phyloP scores from a whole-genome alignment of 257 asterid genomes.

The Primulina eburnea region DNA sequence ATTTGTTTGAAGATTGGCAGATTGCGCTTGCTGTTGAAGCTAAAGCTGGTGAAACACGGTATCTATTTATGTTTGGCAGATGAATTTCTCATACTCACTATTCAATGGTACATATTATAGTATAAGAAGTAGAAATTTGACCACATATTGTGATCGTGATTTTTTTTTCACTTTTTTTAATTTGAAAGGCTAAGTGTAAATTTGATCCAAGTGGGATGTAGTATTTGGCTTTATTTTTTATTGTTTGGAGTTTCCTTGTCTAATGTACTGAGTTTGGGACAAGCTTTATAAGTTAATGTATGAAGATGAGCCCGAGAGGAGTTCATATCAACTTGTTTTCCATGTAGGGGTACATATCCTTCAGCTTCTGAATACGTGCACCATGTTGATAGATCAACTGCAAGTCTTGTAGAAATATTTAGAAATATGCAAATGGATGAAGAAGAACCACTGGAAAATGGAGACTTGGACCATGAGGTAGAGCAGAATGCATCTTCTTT shows the following conservation, averaged over 20 bases:
- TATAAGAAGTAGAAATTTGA: neutral
- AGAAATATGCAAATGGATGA: conserved; percentile 72
- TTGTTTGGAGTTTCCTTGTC: conserved; percentile 14
- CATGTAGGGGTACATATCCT: conserved; percentile 63
- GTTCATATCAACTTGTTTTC: conserved; percentile 22
- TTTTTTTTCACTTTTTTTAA: conserved; percentile 1
- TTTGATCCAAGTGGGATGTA: conserved; percentile 6
- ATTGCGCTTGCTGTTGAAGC: conserved; percentile 77
- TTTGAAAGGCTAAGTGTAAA: conserved; percentile 15
- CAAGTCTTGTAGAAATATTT: conserved; percentile 74
- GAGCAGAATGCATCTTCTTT: conserved; percentile 10
- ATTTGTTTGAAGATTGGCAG: conserved; percentile 93
- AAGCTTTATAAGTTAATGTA: conserved; percentile 1
- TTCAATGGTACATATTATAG: conserved; percentile 10
- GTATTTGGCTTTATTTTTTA: conserved; percentile 6
- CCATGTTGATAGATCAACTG: conserved; percentile 62
- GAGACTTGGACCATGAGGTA: conserved; percentile 79
- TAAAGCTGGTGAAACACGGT: conserved; percentile 60
- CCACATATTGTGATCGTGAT: neutral
- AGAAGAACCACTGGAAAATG: conserved; percentile 72
- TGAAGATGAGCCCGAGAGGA: conserved; percentile 11
- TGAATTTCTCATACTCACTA: conserved; percentile 9
- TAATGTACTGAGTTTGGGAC: conserved; percentile 17
- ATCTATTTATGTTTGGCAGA: conserved; percentile 23
- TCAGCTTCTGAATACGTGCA: conserved; percentile 65